These are phyloP conservation scores for Penicillium paxilli DNA, from an alignment of 495 filamentous ascomycete genomes.

Conservation along the genomic window DNA sequence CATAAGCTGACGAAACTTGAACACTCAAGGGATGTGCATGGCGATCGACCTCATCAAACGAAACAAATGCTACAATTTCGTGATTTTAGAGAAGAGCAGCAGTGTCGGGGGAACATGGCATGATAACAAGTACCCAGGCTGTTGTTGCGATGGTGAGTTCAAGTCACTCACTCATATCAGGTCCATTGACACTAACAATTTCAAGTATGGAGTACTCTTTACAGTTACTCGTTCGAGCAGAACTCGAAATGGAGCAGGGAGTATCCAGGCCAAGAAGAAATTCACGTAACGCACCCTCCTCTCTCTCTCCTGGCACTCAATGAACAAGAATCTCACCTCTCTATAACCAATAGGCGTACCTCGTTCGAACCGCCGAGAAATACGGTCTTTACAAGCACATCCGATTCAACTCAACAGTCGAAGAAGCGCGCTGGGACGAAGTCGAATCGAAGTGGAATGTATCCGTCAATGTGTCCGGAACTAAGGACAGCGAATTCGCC, in stretches of 20 bases:
- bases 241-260: conserved; percentile 63
- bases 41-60: conserved; percentile 58
- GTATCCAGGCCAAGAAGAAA: conserved; percentile 65
- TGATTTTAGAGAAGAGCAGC: conserved; percentile 55
- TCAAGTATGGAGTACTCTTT: conserved; percentile 49
- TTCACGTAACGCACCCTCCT: conserved; percentile 20
- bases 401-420: conserved; percentile 53
- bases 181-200: background rate
- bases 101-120: conserved; percentile 57
- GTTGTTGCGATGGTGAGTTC: conserved; percentile 54
- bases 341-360: conserved; percentile 49
- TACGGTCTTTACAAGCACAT: conserved; percentile 58
- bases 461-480: conserved; percentile 39
- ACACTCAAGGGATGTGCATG: conserved; percentile 52
- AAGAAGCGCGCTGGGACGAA: conserved; percentile 59
- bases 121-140: conserved; percentile 55
- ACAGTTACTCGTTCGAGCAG: conserved; percentile 68
- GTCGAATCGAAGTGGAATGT: conserved; percentile 54
- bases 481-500: conserved; percentile 47
- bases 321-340: background rate
- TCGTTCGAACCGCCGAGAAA: conserved; percentile 57
- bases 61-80: conserved; percentile 53
- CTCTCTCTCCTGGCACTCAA: background rate
- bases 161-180: background rate
- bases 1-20: no score